Percentiles rank a stretch among this genome's conserved stretches.
Conservation (phyloP, 1,284 basidiomycete genomes). For the Cutaneotrichosporon sp. region DNA sequence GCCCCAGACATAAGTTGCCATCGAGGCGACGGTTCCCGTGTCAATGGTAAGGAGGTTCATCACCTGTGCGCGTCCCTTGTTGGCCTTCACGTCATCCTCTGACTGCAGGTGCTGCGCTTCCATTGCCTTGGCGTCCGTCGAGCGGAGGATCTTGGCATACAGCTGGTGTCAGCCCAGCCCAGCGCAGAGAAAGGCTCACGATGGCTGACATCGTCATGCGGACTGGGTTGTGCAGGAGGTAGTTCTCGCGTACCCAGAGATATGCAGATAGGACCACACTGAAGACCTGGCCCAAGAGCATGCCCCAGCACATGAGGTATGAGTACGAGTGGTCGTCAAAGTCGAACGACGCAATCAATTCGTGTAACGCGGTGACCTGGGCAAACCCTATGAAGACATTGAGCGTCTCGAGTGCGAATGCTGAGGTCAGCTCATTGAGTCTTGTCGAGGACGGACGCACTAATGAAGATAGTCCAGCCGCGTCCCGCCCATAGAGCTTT, state of each 20-base stretch:
- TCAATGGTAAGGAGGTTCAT: slow-evolving; percentile 48
- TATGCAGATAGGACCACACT: slow-evolving; percentile 30
- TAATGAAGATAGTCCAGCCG: slow-evolving; percentile 26
- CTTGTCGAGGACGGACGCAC: slow-evolving; percentile 10
- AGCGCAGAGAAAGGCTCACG: slow-evolving; percentile 18
- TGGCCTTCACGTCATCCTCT: slow-evolving; percentile 20
- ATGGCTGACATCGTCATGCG: slow-evolving; percentile 37
- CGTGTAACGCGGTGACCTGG: slow-evolving; percentile 35
- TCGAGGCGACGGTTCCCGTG: slow-evolving; percentile 27
- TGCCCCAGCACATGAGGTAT: slow-evolving; percentile 44
- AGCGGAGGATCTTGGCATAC: slow-evolving; percentile 42
- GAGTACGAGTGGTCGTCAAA: slow-evolving; percentile 35
- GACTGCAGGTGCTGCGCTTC: slow-evolving; percentile 37
- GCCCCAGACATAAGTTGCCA: slow-evolving; percentile 36
- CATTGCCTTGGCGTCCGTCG: slow-evolving; percentile 40
- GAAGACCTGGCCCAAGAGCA: slow-evolving; percentile 36
- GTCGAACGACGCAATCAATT: slow-evolving; percentile 38
- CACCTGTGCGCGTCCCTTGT: slow-evolving; percentile 39
- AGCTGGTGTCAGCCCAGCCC: slow-evolving; percentile 26
- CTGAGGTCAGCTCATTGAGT: slow-evolving; percentile 16
- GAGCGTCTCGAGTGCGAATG: slow-evolving; percentile 30
- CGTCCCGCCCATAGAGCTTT: slow-evolving; percentile 33
- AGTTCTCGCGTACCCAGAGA: slow-evolving; percentile 41
- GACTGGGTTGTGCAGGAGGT: slow-evolving; percentile 40
- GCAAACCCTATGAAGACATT: slow-evolving; percentile 32